Percentiles rank a stretch among this genome's conserved stretches.
These are phyloP conservation scores for Hymenoscyphus albidus DNA, from an alignment of 2,329 filamentous ascomycete species.

Conservation along the genomic window DNA sequence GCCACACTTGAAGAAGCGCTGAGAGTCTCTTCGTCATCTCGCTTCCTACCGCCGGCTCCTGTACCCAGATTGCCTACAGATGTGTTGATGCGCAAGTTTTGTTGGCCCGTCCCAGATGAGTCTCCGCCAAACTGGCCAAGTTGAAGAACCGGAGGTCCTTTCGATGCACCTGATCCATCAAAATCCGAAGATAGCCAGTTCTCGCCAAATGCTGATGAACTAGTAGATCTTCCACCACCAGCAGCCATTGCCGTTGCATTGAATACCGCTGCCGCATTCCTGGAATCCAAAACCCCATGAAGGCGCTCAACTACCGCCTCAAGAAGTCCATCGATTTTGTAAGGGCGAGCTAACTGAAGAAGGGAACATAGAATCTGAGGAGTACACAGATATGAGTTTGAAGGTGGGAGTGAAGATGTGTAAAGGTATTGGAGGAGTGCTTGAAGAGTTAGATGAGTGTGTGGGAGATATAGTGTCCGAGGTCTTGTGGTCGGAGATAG, in stretches of 20 bases:
- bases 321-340: conserved; percentile 85
- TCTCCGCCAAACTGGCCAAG: conserved; percentile 22
- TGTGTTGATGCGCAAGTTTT: conserved; percentile 47
- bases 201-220: conserved; percentile 44
- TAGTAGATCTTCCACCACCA: conserved; percentile 81
- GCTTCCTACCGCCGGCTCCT: conserved; percentile 32
- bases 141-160: conserved; percentile 18
- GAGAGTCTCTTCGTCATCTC: conserved; percentile 36
- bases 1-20: conserved; percentile 30
- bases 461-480: conserved; percentile 85
- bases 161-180: conserved; percentile 25
- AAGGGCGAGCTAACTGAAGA: conserved; percentile 87
- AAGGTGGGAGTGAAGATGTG: conserved; percentile 78
- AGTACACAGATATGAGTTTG: conserved; percentile 75
- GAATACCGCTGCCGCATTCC: conserved; percentile 95
- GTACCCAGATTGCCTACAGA: conserved; percentile 38
- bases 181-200: conserved; percentile 51
- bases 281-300: conserved; percentile 82
- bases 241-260: conserved; percentile 98
- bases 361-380: conserved; percentile 95
- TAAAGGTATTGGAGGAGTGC: conserved; percentile 91
- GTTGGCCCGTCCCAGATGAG: conserved; percentile 20
- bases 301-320: conserved; percentile 91
- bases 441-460: conserved; percentile 85
- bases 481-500: conserved; percentile 65